Conservation (phyloP, 495 filamentous ascomycete genomes). For the Xylaria acuta region DNA sequence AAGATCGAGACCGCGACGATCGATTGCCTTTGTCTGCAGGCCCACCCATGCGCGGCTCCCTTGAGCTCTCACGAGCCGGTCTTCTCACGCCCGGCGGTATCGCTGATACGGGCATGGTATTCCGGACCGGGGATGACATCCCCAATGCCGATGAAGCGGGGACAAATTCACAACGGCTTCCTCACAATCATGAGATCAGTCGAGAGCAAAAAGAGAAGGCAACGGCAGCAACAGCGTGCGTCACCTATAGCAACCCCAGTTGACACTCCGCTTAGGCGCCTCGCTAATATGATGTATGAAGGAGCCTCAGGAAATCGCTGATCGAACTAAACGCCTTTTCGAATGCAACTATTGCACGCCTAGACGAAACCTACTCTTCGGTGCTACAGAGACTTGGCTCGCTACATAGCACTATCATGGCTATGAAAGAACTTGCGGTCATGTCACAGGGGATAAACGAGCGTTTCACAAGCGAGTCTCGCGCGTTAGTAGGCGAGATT, state of each 20-base stretch:
- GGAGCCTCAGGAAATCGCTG: constrained; percentile 51
- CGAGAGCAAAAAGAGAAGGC: constrained; percentile 50
- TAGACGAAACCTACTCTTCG: constrained; percentile 89
- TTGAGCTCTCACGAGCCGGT: constrained; percentile 50
- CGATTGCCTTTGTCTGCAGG: constrained; percentile 40
- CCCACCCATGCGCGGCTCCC: constrained; percentile 39
- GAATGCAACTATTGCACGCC: constrained; percentile 66
- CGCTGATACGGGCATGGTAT: constrained; percentile 43
- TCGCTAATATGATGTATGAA: constrained; percentile 35
- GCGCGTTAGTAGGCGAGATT: constrained; percentile 66
- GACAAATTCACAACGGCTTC: constrained; percentile 26
- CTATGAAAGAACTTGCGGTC: constrained; percentile 72
- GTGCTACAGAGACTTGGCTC: constrained; percentile 77
- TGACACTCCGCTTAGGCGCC: background rate
- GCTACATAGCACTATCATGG: constrained; percentile 69
- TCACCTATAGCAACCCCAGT: background rate
- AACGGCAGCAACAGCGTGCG: constrained; percentile 49
- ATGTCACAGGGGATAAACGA: constrained; percentile 65
- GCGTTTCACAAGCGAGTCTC: constrained; percentile 67
- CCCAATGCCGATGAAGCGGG: constrained; percentile 22
- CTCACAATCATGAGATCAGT: constrained; percentile 43
- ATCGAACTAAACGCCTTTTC: constrained; percentile 52
- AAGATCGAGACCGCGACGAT: constrained; percentile 51
- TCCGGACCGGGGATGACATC: constrained; percentile 32
- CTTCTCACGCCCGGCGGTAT: constrained; percentile 50